Percentiles rank a stretch among this genome's conserved stretches.
Evolutionary conservation across 176 grass and related monocot genomes (phyloP).

Genomic region (Juncus inflexus): DNA sequence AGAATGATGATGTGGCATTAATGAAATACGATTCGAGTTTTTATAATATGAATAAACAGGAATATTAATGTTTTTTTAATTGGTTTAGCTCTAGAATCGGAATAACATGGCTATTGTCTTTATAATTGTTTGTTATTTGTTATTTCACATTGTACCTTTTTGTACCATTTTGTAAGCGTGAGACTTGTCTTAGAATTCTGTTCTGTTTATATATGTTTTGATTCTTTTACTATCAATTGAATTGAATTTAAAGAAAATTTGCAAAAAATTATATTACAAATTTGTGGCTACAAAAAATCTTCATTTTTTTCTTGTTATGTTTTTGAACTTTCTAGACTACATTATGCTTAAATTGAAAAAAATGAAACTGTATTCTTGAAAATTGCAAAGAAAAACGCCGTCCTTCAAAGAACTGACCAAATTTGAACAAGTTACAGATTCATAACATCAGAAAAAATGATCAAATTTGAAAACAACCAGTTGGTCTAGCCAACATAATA

Average conservation of each 20-base stretch:
- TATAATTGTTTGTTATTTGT: neutral
- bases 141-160: conserved; percentile 10
- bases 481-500: no score
- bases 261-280: neutral
- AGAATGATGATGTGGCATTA: conserved; percentile 14
- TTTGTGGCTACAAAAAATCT: neutral
- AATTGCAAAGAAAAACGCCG: no score
- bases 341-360: no score
- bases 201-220: conserved; percentile 15
- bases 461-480: no score
- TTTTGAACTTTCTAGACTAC: no score
- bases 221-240: conserved; percentile 10
- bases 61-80: neutral
- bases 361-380: no score
- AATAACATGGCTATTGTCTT: conserved; percentile 4
- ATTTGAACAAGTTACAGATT: no score
- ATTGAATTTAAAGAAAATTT: neutral
- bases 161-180: neutral
- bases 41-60: neutral
- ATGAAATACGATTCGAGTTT: neutral
- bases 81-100: conserved; percentile 26
- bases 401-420: no score
- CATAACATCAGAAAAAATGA: no score
- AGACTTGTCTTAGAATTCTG: neutral
- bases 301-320: no score